Percentiles rank a stretch among this genome's conserved stretches.
phyloP scores from a whole-genome alignment of 495 filamentous ascomycete species.

The Neurospora sublineolata region DNA sequence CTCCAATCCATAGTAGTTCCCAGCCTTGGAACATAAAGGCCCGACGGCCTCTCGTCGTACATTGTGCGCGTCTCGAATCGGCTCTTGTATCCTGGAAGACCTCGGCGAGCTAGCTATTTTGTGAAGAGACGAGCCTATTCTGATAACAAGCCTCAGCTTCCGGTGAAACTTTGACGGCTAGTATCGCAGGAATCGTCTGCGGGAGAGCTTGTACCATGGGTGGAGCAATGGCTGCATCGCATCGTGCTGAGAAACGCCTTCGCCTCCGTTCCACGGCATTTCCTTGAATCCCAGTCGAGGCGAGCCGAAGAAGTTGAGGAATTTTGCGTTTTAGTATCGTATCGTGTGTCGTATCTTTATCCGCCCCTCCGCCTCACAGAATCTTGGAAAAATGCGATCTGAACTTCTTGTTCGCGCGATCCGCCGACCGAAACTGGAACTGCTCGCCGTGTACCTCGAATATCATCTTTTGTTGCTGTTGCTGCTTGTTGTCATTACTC shows the following conservation, averaged over 20 bases:
- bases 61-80: background rate
- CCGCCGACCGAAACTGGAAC: constrained; percentile 70
- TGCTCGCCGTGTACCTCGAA: constrained; percentile 86
- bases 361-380: constrained; percentile 34
- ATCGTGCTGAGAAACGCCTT: background rate
- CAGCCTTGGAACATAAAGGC: background rate
- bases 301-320: background rate
- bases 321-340: background rate
- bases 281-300: background rate
- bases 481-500: background rate
- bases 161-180: background rate
- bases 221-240: background rate
- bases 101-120: background rate
- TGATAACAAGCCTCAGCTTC: background rate
- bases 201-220: background rate
- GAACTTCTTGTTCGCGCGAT: constrained; percentile 84
- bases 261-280: background rate
- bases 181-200: background rate
- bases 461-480: constrained; percentile 35
- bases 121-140: background rate
- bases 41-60: background rate
- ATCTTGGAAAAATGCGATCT: constrained; percentile 61
- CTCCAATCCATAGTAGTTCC: background rate
- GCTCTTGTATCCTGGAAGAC: background rate
- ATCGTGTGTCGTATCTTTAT: background rate